These are phyloP conservation scores for Leucoagaricus sp. DNA, from an alignment of 1,284 basidiomycete species.

Conservation along the genomic window DNA sequence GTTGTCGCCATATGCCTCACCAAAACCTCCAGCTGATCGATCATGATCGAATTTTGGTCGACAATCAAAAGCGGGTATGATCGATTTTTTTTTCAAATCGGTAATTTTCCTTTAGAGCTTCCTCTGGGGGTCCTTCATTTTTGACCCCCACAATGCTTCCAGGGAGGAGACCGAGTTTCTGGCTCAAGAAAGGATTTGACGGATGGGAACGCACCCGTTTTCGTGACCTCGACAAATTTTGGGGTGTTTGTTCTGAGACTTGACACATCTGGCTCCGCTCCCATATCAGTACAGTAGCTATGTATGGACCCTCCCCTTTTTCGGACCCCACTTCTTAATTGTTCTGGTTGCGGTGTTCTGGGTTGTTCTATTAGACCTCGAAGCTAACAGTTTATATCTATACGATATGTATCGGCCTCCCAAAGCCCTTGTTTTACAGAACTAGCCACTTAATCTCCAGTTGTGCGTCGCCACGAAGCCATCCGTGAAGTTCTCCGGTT, in stretches of 20 bases:
- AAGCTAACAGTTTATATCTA: conserved; percentile 6
- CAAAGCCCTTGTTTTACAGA: not conserved
- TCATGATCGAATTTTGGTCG: conserved; percentile 2
- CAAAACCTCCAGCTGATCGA: not conserved
- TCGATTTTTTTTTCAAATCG: not conserved
- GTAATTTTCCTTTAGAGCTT: not conserved
- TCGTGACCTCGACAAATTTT: not conserved
- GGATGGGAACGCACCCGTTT: conserved; percentile 2
- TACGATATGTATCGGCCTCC: conserved; percentile 2
- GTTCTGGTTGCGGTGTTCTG: not conserved
- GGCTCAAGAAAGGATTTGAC: not conserved
- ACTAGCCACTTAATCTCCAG: not conserved
- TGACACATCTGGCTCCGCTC: not conserved
- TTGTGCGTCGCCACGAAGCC: not conserved
- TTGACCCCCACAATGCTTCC: not conserved
- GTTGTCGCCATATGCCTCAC: conserved; percentile 1
- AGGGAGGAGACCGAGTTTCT: not conserved
- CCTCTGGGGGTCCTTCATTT: not conserved
- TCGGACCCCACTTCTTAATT: not conserved
- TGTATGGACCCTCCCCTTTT: not conserved
- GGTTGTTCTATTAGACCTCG: not conserved
- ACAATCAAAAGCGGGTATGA: not conserved
- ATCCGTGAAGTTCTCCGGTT: not conserved
- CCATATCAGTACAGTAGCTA: not conserved
- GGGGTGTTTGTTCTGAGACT: not conserved